Conservation (phyloP, 2,329 filamentous ascomycete genomes). For the Didymella exigua region DNA sequence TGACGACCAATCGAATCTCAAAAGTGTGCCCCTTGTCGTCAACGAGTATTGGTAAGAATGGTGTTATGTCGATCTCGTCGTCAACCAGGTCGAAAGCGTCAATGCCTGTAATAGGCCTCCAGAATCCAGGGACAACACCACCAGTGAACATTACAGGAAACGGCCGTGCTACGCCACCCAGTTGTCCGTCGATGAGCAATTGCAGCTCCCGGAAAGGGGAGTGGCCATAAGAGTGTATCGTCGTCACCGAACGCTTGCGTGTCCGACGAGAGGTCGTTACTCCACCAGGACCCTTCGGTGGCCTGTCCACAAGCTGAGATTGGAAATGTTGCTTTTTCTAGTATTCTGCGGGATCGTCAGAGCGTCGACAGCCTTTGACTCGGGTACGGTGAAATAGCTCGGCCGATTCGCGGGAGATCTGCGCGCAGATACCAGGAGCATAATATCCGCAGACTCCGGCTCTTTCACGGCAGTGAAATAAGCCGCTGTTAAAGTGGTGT, state of each 20-base stretch:
- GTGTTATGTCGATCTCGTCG: conserved; percentile 81
- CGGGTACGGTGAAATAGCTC: conserved; percentile 72
- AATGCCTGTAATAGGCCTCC: conserved; percentile 77
- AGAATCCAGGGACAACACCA: conserved; percentile 75
- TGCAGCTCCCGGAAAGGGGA: conserved; percentile 81
- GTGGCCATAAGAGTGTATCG: conserved; percentile 67
- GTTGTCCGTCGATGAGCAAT: conserved; percentile 71
- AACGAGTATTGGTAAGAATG: conserved; percentile 72
- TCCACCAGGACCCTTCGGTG: conserved; percentile 85
- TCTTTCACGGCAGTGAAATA: conserved; percentile 64
- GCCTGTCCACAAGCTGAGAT: conserved; percentile 79
- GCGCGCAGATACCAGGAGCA: conserved; percentile 68
- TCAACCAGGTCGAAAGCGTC: conserved; percentile 80
- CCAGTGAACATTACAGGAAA: conserved; percentile 85
- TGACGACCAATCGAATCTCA: conserved; percentile 68
- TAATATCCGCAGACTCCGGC: conserved; percentile 62
- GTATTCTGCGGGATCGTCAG: conserved; percentile 70
- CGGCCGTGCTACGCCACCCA: conserved; percentile 80
- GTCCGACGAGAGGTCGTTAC: conserved; percentile 71
- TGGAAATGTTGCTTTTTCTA: conserved; percentile 73
- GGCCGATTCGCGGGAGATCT: conserved; percentile 57
- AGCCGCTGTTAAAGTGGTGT: conserved; percentile 74
- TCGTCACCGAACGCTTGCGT: conserved; percentile 63
- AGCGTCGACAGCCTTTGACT: conserved; percentile 63
- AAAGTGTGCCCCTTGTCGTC: conserved; percentile 71